Base-by-base conservation (phyloP, 768 basidiomycete genomes). In the Panus rudis region DNA sequence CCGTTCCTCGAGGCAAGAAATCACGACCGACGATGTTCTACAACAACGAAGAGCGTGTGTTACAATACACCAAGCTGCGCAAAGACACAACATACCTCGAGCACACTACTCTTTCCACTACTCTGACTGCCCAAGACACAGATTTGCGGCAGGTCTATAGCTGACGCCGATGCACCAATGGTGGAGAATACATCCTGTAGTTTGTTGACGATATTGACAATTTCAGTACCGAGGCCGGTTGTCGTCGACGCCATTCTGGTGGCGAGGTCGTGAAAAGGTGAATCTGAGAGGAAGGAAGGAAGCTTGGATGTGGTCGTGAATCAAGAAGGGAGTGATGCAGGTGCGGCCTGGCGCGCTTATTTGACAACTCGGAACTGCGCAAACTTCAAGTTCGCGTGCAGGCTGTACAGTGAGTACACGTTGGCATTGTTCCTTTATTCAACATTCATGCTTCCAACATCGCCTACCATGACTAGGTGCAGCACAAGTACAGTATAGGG, bases 21-120 rank as follows among this genome's bases (percentile, higher is more conserved):
- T 99, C 96, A 53, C 94, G 80, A 46, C 96, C 96, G 43, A 97
- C 93, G 52, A 97, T 92, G 68, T 98, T 96, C 92, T 94, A 39
- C 7, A 46, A 35, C 6, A 45, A 24, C n/a, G 30, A 30, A 43
- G 14, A n/a, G n/a, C n/a, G n/a, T n/a, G n/a, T n/a, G n/a, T n/a
- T n/a, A n/a, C 24, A 2, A 37, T 26, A 43, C 21, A 37, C 19
- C 4, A 33, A 2, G 27, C 14, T 28, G n/a, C 26, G 42, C 39
- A 12, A 40, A 14, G 21, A 14, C 39, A 21, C 39, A 34, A 51
- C 74, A 46, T 52, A 88, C 88, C 81, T 92, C 89, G 31, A 92
- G 75, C 39, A 92, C 89, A 67, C 85, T 88, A 73, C 89, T 92
- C 73, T 92, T 92, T 45, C 89, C 89, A 55, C 88, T 90, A 67